These are phyloP conservation scores for Setomelanomma holmii DNA, from an alignment of 2,329 filamentous ascomycete species.

Conservation along the genomic window DNA sequence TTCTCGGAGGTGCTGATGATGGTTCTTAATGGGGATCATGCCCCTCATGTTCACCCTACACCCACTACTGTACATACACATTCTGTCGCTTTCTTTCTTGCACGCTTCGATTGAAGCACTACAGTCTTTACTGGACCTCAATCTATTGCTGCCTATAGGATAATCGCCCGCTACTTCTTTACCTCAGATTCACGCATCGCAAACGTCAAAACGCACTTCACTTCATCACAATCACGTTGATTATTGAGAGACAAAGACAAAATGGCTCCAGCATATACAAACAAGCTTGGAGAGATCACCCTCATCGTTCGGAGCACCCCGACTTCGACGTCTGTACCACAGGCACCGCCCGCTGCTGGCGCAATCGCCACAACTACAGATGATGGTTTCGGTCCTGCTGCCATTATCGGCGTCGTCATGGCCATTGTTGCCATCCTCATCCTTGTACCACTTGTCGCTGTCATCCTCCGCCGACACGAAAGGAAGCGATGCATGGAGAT, in stretches of 20 bases:
- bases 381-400: slow-evolving; percentile 25
- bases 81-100: background rate
- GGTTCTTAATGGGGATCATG: slow-evolving; percentile 1
- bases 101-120: background rate
- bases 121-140: slow-evolving; percentile 8
- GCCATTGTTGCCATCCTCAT: slow-evolving; percentile 25
- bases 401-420: slow-evolving; percentile 33
- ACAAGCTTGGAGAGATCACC: background rate
- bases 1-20: background rate
- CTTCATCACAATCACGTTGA: background rate
- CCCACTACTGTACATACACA: background rate
- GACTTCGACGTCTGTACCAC: slow-evolving; percentile 11
- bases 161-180: no score
- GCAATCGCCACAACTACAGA: background rate
- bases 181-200: background rate
- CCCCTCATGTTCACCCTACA: slow-evolving; percentile 9
- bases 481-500: slow-evolving; percentile 26
- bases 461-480: slow-evolving; percentile 27
- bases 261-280: background rate
- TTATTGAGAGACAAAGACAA: background rate
- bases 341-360: slow-evolving; percentile 17
- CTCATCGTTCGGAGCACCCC: background rate
- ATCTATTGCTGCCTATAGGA: no score
- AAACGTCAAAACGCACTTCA: background rate
- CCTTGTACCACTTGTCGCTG: slow-evolving; percentile 25